phyloP scores from a whole-genome alignment of 169 alveolate genomes.

The Plasmodium yoelii region DNA sequence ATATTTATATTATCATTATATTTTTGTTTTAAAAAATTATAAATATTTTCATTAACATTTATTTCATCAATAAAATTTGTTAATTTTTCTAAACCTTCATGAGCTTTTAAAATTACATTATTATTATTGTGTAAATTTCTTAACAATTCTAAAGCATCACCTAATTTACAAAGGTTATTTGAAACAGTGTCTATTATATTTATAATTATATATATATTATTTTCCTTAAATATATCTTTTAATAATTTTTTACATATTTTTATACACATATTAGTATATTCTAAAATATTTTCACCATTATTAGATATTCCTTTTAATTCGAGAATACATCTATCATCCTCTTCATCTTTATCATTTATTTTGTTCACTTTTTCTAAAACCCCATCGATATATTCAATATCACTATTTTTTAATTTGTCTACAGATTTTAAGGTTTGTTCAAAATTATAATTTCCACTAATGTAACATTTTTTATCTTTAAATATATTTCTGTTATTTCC shows the following conservation, averaged over 20 bases:
- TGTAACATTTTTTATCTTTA: too few relatives aligned
- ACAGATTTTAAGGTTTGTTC: neutral
- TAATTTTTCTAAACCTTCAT: slow-evolving; percentile 79
- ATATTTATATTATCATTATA: slow-evolving; percentile 59
- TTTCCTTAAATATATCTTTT: slow-evolving; percentile 41
- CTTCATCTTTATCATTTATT: slow-evolving; percentile 5
- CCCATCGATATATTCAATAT: slow-evolving; percentile 22
- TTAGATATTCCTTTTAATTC: slow-evolving; percentile 40
- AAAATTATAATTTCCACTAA: neutral
- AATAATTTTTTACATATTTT: slow-evolving; percentile 40
- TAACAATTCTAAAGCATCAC: slow-evolving; percentile 83
- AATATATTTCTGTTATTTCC: too few relatives aligned
- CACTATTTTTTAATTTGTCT: slow-evolving; percentile 34
- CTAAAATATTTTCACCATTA: slow-evolving; percentile 31
- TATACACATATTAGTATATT: slow-evolving; percentile 38
- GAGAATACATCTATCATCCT: slow-evolving; percentile 21
- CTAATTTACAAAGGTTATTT: slow-evolving; percentile 82
- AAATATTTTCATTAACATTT: slow-evolving; percentile 79
- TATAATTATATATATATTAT: slow-evolving; percentile 58
- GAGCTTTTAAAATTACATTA: slow-evolving; percentile 80
- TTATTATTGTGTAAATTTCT: slow-evolving; percentile 82
- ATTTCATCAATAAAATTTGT: slow-evolving; percentile 78
- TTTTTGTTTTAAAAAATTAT: slow-evolving; percentile 77
- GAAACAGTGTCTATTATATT: slow-evolving; percentile 83
- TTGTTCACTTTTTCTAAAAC: slow-evolving; percentile 14